phyloP scores from a whole-genome alignment of 306 rosid species.

The Malus sieversii region DNA sequence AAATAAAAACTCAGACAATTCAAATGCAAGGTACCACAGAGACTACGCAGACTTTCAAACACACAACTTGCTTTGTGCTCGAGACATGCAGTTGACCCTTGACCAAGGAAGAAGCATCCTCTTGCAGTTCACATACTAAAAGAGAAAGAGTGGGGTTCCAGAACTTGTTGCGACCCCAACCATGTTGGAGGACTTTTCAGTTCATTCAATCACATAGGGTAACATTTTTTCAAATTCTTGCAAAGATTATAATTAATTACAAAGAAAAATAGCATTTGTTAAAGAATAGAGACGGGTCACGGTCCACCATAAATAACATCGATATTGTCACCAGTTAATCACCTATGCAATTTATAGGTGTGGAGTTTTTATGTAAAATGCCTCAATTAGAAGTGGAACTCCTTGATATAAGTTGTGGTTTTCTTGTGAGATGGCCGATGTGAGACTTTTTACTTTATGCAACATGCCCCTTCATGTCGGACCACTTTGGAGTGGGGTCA shows the following conservation, averaged over 20 bases:
- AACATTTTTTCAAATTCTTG: neutral
- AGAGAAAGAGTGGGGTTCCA: neutral
- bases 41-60: neutral
- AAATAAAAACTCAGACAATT: neutral
- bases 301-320: too few species aligned
- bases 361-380: too few species aligned
- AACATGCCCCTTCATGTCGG: too few species aligned
- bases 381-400: too few species aligned
- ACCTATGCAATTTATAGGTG: too few species aligned
- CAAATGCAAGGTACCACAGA: neutral
- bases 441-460: too few species aligned
- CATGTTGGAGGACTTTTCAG: neutral
- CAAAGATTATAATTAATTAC: neutral
- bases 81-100: neutral
- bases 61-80: neutral
- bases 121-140: neutral
- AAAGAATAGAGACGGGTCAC: too few species aligned
- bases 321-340: too few species aligned
- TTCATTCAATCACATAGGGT: neutral
- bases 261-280: neutral
- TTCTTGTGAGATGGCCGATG: too few species aligned
- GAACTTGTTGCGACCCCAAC: neutral
- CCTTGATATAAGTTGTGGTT: too few species aligned
- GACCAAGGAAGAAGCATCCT: constrained; percentile 1
- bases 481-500: too few species aligned